Base-by-base conservation (phyloP, 106 monocot genomes). In the Hemerocallis citrina region DNA sequence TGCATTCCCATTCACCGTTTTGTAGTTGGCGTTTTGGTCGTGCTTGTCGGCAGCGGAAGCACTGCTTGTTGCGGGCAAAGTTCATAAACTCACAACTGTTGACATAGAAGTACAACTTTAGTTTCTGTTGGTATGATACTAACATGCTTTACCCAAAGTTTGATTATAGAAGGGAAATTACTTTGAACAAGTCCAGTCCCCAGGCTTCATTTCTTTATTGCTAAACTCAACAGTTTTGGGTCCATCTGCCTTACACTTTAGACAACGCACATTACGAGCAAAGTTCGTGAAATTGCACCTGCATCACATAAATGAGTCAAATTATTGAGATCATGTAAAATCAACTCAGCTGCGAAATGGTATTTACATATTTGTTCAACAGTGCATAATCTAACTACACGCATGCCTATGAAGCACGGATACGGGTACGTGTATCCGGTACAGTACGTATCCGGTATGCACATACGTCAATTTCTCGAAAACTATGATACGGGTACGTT, bases 211-310 rank as follows among this genome's bases (percentile, higher is more conserved):
- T 72, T 91, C 86, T 29, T 32, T 7, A 15, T 29, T 28, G 11
- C 23, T 29, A 7, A 31, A 28, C 20, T 76, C 61, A 27, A 74
- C 83, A 27, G n/a, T 69, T 35, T 72, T 84, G 4, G 95, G 84
- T 3, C 84, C 79, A 48, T 74, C 81, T 59, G 59, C 76, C 69
- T 79, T 81, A 71, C 95, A 96, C 58, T 76, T 67, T 1, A 81
- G 71, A 52, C 95, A 96, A 3, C 75, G 62, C 4, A 79, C 4
- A 66, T 98, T 98, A 47, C 88, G 83, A 29, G 87, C 74, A 56
- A 92, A 92, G 72, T 98, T 98, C 65, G 88, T 43, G 63, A 81
- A 87, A 70, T 92, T 79, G 68, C 96, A 98, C 43, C 96, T 91
- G 84, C 67, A 65, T 34, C 11, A 52, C 33, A 57, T 10, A 57